These are phyloP conservation scores for Vaccinium myrtillus DNA, from an alignment of 148 eudicot genomes.

Conservation along the genomic window DNA sequence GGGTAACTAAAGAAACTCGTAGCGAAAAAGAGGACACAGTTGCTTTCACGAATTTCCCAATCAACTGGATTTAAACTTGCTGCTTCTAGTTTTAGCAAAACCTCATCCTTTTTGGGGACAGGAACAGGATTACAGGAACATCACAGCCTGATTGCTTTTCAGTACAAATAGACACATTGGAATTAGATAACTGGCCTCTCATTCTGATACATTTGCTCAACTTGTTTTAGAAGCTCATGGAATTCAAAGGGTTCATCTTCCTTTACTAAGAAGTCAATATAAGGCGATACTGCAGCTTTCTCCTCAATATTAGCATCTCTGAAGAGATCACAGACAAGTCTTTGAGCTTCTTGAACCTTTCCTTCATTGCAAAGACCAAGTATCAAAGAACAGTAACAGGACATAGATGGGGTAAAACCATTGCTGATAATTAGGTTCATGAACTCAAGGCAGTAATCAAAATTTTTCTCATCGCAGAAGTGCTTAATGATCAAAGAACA, in stretches of 20 bases:
- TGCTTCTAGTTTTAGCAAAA: constrained; percentile 74
- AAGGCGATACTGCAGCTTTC: constrained; percentile 19
- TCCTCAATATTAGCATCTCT: constrained; percentile 26
- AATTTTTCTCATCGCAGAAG: constrained; percentile 14
- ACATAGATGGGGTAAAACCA: constrained; percentile 16
- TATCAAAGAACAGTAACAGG: constrained; percentile 17
- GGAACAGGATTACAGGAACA: constrained; percentile 47
- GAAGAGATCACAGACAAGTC: constrained; percentile 22
- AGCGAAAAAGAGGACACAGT: constrained; percentile 50
- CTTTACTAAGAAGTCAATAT: constrained; percentile 22
- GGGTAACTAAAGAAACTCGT: constrained; percentile 60
- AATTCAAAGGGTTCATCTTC: constrained; percentile 22
- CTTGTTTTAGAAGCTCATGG: constrained; percentile 17
- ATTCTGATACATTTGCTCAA: constrained; percentile 22
- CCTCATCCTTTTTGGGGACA: constrained; percentile 60
- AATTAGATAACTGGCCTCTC: constrained; percentile 27
- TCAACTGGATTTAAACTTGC: constrained; percentile 70
- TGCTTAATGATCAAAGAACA: constrained; percentile 22
- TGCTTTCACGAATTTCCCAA: constrained; percentile 70
- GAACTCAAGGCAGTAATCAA: constrained; percentile 20
- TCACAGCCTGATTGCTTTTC: constrained; percentile 20
- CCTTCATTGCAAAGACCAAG: constrained; percentile 25
- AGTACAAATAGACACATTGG: neutral
- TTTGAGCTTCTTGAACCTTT: constrained; percentile 22
- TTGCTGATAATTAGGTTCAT: constrained; percentile 15